These are phyloP conservation scores for Aspergillus bertholletiae DNA, from an alignment of 495 filamentous ascomycete species.

Conservation along the genomic window DNA sequence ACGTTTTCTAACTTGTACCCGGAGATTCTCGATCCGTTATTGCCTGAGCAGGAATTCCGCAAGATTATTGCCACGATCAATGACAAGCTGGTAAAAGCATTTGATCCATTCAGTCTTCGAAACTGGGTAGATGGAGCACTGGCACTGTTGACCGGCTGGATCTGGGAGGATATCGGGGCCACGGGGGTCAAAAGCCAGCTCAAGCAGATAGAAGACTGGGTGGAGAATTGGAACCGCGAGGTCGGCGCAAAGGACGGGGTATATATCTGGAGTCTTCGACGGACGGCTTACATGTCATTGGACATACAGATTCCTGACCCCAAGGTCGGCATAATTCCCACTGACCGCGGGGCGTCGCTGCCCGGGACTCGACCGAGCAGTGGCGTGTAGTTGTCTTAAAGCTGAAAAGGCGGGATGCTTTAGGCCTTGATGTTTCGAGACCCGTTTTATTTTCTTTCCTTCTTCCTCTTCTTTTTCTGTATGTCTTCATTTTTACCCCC, in stretches of 20 bases:
- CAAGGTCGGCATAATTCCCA: constrained; percentile 54
- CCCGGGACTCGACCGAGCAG: constrained; percentile 40
- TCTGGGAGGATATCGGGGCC: constrained; percentile 87
- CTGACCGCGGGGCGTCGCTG: constrained; percentile 32
- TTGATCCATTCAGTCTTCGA: constrained; percentile 65
- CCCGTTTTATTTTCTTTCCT: constrained; percentile 9
- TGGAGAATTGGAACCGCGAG: constrained; percentile 78
- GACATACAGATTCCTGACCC: constrained; percentile 86
- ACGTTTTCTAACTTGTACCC: constrained; percentile 93
- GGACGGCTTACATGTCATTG: constrained; percentile 84
- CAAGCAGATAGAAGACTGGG: constrained; percentile 63
- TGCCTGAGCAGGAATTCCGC: constrained; percentile 79
- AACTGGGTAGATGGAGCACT: constrained; percentile 74
- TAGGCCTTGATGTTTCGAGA: constrained; percentile 13
- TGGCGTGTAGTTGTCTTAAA: constrained; percentile 18
- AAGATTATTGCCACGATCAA: constrained; percentile 76
- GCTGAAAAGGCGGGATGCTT: neutral
- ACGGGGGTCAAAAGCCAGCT: constrained; percentile 67
- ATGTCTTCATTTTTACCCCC: constrained; percentile 5
- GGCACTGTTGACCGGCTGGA: constrained; percentile 80
- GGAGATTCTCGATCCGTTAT: constrained; percentile 83
- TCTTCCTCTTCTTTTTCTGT: constrained; percentile 12
- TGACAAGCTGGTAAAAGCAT: constrained; percentile 62
- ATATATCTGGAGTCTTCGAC: constrained; percentile 69
- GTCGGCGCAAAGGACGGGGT: constrained; percentile 55